These are phyloP conservation scores for Gillenia trifoliata DNA, from an alignment of 306 rosid species.

Conservation along the genomic window DNA sequence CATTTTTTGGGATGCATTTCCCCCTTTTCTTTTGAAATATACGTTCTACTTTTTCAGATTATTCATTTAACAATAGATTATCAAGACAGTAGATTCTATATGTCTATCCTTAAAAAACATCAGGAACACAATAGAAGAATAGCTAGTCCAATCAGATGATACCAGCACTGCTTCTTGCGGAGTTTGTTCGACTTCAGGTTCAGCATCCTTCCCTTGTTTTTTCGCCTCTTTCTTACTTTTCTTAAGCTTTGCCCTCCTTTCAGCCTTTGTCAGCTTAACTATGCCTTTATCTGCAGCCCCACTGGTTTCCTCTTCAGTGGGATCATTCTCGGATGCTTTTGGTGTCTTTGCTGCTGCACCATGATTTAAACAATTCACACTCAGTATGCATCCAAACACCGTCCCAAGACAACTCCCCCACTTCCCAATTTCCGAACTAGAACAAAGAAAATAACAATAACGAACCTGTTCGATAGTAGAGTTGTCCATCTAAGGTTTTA, in stretches of 20 bases:
- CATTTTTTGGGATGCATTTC: not conserved
- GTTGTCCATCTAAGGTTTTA: constrained; percentile 71
- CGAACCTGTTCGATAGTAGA: constrained; percentile 60
- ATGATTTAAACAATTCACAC: not conserved
- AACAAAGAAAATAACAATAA: not conserved
- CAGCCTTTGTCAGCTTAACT: constrained; percentile 71
- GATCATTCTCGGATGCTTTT: constrained; percentile 32
- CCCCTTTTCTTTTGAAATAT: not conserved
- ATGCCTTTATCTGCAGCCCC: constrained; percentile 36
- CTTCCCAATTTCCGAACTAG: not conserved
- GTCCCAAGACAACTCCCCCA: no score
- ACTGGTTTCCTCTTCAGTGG: constrained; percentile 35
- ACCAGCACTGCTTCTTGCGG: constrained; percentile 87
- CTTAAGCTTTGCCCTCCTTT: constrained; percentile 79
- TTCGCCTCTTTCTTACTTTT: constrained; percentile 63
- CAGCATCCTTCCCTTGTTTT: constrained; percentile 63
- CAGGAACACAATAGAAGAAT: constrained; percentile 12
- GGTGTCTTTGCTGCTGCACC: constrained; percentile 41
- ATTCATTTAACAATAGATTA: not conserved
- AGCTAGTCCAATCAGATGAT: constrained; percentile 19
- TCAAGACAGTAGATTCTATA: not conserved
- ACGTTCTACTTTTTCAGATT: not conserved
- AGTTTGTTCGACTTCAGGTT: constrained; percentile 47
- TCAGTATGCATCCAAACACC: constrained; percentile 1
- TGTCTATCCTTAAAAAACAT: not conserved